Conservation (phyloP, 345 rosid genomes). For the Conringia planisiliqua region DNA sequence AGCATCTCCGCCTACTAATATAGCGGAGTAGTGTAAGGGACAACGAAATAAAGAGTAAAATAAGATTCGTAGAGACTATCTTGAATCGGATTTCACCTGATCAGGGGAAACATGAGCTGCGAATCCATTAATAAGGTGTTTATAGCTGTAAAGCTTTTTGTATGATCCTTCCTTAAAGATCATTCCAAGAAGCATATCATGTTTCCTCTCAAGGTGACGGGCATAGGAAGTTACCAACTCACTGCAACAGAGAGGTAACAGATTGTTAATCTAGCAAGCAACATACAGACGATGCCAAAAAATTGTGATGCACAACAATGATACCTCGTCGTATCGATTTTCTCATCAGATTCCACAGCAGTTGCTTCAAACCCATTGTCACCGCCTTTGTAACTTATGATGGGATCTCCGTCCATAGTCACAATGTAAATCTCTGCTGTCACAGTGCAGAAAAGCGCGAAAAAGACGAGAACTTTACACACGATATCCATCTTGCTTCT, state of each 20-base stretch:
- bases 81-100: constrained; percentile 62
- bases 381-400: constrained; percentile 81
- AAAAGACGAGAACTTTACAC: constrained; percentile 35
- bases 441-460: constrained; percentile 38
- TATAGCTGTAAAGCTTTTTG: constrained; percentile 90
- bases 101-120: constrained; percentile 77
- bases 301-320: neutral
- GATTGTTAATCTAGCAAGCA: neutral
- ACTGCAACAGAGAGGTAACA: constrained; percentile 36
- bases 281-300: neutral
- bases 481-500: constrained; percentile 21
- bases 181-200: constrained; percentile 86
- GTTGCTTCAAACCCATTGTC: constrained; percentile 88
- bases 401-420: constrained; percentile 88
- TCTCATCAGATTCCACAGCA: constrained; percentile 80
- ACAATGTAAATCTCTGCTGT: constrained; percentile 81
- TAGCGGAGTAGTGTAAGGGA: constrained; percentile 45
- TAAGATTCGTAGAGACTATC: neutral
- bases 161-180: constrained; percentile 74
- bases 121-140: constrained; percentile 93
- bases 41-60: constrained; percentile 2
- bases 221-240: constrained; percentile 79
- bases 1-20: constrained; percentile 90
- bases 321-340: constrained; percentile 71
- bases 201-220: constrained; percentile 81